Evolutionary conservation across 768 basidiomycete genomes (phyloP).

Genomic region (Gymnopilus dilepis): DNA sequence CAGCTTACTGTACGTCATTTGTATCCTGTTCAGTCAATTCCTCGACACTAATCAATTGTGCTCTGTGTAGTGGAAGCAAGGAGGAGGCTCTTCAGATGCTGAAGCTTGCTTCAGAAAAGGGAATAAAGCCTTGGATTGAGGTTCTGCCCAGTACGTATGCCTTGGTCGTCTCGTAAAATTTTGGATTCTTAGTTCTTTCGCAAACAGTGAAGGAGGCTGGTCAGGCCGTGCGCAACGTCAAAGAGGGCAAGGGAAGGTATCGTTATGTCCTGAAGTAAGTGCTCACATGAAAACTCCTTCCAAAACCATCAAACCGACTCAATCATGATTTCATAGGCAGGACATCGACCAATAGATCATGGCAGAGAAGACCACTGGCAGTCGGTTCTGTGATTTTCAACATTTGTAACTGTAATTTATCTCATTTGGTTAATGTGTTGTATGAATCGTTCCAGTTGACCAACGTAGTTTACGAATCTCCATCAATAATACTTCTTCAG

Average conservation of each 20-base stretch:
- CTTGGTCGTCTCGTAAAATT: not conserved
- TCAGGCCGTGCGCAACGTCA: constrained; percentile 53
- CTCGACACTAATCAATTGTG: constrained; percentile 21
- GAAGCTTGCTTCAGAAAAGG: constrained; percentile 58
- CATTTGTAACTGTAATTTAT: too few relatives aligned
- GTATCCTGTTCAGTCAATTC: not conserved
- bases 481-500: too few relatives aligned
- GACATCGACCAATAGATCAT: constrained; percentile 19
- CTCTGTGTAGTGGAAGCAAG: constrained; percentile 56
- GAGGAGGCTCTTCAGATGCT: constrained; percentile 65
- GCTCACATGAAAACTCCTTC: too few relatives aligned
- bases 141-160: constrained; percentile 43
- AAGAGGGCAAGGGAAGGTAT: constrained; percentile 56
- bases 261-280: constrained; percentile 52
- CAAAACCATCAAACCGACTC: not conserved
- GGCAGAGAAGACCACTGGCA: too few relatives aligned
- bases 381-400: too few relatives aligned
- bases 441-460: too few relatives aligned
- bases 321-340: constrained; percentile 14
- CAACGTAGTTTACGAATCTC: too few relatives aligned
- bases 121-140: constrained; percentile 52
- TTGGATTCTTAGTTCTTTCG: not conserved
- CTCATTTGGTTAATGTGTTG: too few relatives aligned
- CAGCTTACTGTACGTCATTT: constrained; percentile 31
- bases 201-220: constrained; percentile 46